Conservation (phyloP, 2,329 filamentous ascomycete species). For the Pseudogymnoascus sp. region DNA sequence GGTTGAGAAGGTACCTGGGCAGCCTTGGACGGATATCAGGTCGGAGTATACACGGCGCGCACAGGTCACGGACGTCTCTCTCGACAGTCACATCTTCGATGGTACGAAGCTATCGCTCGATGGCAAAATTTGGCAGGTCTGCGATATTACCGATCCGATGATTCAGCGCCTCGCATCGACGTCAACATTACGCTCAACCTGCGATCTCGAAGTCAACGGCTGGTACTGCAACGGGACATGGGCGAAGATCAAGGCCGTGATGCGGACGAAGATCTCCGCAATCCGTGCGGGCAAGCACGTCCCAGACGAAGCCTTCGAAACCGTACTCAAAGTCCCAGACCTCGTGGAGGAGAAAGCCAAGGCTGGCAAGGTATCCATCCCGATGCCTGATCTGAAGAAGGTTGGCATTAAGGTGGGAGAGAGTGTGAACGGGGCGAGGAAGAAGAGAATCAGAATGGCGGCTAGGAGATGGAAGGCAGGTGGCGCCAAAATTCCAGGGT, state of each 20-base stretch:
- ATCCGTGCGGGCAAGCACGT: slow-evolving; percentile 52
- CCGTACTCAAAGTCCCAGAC: slow-evolving; percentile 34
- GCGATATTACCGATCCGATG: slow-evolving; percentile 79
- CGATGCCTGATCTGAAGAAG: slow-evolving; percentile 22
- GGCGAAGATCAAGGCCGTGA: slow-evolving; percentile 76
- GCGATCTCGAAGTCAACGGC: slow-evolving; percentile 59
- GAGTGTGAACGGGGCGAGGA: slow-evolving; percentile 15
- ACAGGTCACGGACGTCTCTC: slow-evolving; percentile 19
- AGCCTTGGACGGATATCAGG: slow-evolving; percentile 15
- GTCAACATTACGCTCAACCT: slow-evolving; percentile 49
- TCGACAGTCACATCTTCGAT: slow-evolving; percentile 70
- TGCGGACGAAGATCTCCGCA: slow-evolving; percentile 76
- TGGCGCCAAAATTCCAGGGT: background rate
- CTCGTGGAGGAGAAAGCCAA: slow-evolving; percentile 19
- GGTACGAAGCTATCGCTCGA: slow-evolving; percentile 67
- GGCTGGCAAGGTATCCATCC: slow-evolving; percentile 18
- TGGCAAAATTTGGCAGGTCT: slow-evolving; percentile 89
- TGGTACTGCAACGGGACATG: slow-evolving; percentile 81
- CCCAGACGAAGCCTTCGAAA: slow-evolving; percentile 40
- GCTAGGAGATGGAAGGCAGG: background rate
- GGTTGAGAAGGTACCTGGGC: slow-evolving; percentile 17
- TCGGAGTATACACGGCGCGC: slow-evolving; percentile 13
- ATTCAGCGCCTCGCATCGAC: slow-evolving; percentile 60
- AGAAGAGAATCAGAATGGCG: slow-evolving; percentile 6
- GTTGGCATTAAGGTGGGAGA: slow-evolving; percentile 18